Percentiles rank a stretch among this genome's conserved stretches.
phyloP scores from a whole-genome alignment of 495 filamentous ascomycete genomes.

The Tetracladium marchalianum region DNA sequence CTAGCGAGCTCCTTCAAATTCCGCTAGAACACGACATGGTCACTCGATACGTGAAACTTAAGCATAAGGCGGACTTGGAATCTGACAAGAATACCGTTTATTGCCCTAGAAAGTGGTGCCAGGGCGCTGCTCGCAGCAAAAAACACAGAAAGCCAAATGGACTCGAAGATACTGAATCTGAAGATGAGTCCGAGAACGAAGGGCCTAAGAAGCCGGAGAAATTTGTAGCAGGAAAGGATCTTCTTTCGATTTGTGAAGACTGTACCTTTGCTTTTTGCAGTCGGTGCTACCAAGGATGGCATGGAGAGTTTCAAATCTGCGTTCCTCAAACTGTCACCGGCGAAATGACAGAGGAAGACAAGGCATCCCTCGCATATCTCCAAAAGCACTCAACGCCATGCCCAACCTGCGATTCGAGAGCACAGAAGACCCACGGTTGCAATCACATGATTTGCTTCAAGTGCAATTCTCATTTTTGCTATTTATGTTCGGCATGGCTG shows the following conservation, averaged over 20 bases:
- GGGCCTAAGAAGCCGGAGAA: conserved; percentile 29
- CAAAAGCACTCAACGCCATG: conserved; percentile 72
- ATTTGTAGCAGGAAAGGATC: conserved; percentile 21
- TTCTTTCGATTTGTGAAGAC: conserved; percentile 74
- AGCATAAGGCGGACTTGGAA: conserved; percentile 85
- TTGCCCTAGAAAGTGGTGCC: conserved; percentile 89
- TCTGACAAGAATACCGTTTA: conserved; percentile 88
- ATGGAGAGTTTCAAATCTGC: conserved; percentile 65
- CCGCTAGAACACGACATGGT: conserved; percentile 63
- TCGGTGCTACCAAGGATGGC: conserved; percentile 61
- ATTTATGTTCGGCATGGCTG: conserved; percentile 87
- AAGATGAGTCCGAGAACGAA: conserved; percentile 36
- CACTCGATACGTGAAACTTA: conserved; percentile 77
- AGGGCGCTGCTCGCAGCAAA: conserved; percentile 76
- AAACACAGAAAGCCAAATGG: conserved; percentile 62
- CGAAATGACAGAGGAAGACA: conserved; percentile 71
- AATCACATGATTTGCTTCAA: conserved; percentile 96
- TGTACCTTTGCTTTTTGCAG: conserved; percentile 89
- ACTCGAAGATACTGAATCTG: conserved; percentile 30
- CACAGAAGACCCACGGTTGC: conserved; percentile 87
- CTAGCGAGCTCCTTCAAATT: conserved; percentile 83
- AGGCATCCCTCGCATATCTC: conserved; percentile 75
- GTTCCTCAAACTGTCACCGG: conserved; percentile 48
- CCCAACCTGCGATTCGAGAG: conserved; percentile 78
- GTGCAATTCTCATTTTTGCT: conserved; percentile 90